Conservation (phyloP, 345 rosid species). For the Linum lewisii region DNA sequence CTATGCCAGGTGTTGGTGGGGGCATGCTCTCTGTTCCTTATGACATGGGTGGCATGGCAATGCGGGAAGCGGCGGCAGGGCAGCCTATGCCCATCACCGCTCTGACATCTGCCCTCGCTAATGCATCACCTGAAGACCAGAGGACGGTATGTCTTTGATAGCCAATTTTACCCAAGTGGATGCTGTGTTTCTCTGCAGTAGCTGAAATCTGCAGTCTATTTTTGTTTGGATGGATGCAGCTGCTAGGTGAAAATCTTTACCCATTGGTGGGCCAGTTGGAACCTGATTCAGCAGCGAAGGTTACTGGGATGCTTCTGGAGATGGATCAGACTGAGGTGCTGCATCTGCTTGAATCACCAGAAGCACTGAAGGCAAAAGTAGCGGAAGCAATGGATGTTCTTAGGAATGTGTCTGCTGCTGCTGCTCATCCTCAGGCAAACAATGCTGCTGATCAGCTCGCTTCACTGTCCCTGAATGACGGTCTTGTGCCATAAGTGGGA, state of each 20-base stretch:
- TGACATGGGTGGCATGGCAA: conserved; percentile 16
- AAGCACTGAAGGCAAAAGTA: conserved; percentile 22
- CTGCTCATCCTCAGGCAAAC: conserved; percentile 19
- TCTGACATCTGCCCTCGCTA: conserved; percentile 20
- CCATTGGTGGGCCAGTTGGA: conserved; percentile 24
- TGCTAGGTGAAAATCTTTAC: conserved; percentile 23
- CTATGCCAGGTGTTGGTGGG: conserved; percentile 19
- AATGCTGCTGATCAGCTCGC: conserved; percentile 16
- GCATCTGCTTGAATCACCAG: conserved; percentile 25
- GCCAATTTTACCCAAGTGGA: background rate
- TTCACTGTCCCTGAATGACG: conserved; percentile 15
- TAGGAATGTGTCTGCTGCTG: conserved; percentile 13
- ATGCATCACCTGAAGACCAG: conserved; percentile 20
- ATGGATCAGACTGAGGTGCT: conserved; percentile 29
- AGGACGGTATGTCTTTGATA: conserved; percentile 13
- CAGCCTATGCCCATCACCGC: conserved; percentile 20
- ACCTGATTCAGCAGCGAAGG: conserved; percentile 23
- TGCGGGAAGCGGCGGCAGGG: conserved; percentile 12
- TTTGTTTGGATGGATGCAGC: conserved; percentile 1
- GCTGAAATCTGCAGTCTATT: background rate
- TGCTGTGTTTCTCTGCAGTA: background rate
- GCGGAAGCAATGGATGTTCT: conserved; percentile 28
- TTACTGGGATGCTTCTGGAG: conserved; percentile 29
- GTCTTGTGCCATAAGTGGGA: conserved; percentile 8
- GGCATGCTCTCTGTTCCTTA: conserved; percentile 22